Evolutionary conservation across 2,329 filamentous ascomycete species (phyloP).

Genomic region (Ilyonectria robusta): DNA sequence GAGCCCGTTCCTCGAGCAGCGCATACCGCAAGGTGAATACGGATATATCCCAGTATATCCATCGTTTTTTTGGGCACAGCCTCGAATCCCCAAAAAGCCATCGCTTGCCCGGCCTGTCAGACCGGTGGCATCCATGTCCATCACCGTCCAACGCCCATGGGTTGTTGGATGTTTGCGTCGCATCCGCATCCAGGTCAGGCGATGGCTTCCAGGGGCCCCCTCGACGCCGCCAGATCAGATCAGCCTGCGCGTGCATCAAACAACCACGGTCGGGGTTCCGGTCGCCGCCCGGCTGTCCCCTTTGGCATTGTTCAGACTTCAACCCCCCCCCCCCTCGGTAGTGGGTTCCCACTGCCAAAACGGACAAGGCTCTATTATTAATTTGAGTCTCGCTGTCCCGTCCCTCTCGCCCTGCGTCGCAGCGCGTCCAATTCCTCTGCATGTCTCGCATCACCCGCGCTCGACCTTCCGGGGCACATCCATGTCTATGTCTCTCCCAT

Average conservation of each 20-base stretch:
- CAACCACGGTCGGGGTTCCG: not conserved
- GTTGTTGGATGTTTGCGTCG: conserved; percentile 24
- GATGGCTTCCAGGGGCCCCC: conserved; percentile 3
- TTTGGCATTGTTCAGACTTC: not conserved
- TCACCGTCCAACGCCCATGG: conserved; percentile 5
- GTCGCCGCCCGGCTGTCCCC: conserved; percentile 1
- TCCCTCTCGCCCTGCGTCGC: conserved; percentile 12
- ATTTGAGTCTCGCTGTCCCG: conserved; percentile 6
- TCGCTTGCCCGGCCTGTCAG: conserved; percentile 22
- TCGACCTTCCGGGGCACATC: conserved; percentile 31
- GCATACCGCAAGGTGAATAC: not conserved
- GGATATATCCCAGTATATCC: not conserved
- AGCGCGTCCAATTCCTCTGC: conserved; percentile 26
- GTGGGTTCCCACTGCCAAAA: not conserved
- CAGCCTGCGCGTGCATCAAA: conserved; percentile 9
- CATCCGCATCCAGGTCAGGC: conserved; percentile 25
- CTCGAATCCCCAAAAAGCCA: not conserved
- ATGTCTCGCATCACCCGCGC: conserved; percentile 46
- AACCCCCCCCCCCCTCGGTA: not conserved
- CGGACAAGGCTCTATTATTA: conserved; percentile 19
- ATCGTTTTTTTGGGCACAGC: not conserved
- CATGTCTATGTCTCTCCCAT: conserved; percentile 42
- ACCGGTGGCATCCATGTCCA: conserved; percentile 4
- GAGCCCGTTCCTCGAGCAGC: not conserved
- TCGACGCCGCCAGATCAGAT: conserved; percentile 11